phyloP scores from a whole-genome alignment of 2,329 filamentous ascomycete genomes.

The Cryphonectria parasitica region DNA sequence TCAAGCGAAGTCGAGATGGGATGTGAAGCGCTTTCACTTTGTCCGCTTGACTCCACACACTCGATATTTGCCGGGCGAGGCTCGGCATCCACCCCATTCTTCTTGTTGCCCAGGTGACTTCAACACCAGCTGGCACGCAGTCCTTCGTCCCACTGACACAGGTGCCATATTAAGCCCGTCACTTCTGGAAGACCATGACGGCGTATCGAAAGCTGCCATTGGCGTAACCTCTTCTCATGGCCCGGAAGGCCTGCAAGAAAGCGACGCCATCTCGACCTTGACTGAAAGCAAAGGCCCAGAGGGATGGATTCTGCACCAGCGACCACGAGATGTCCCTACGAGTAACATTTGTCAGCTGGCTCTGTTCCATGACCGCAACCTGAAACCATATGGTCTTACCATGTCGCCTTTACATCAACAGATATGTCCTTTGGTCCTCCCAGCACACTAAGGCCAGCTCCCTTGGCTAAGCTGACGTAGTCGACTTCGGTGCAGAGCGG shows the following conservation, averaged over 20 bases:
- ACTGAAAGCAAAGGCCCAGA: conserved; percentile 64
- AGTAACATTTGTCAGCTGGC: conserved; percentile 13
- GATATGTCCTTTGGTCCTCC: conserved; percentile 60
- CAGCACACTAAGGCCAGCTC: conserved; percentile 51
- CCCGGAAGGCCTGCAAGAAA: conserved; percentile 63
- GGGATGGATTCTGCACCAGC: conserved; percentile 60
- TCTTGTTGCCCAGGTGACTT: background rate
- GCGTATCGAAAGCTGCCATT: conserved; percentile 63
- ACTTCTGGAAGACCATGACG: conserved; percentile 60
- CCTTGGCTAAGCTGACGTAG: conserved; percentile 55
- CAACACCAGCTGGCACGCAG: background rate
- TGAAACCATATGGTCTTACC: conserved; percentile 43
- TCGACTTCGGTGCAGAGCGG: conserved; percentile 57
- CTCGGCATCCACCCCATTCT: background rate
- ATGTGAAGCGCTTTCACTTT: background rate
- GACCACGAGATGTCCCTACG: conserved; percentile 65
- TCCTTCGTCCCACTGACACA: background rate
- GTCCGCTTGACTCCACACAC: background rate
- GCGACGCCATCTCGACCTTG: conserved; percentile 64
- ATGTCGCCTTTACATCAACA: conserved; percentile 61
- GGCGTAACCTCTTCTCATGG: conserved; percentile 63
- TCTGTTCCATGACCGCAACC: conserved; percentile 1
- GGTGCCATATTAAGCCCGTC: background rate
- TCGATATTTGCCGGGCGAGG: background rate
- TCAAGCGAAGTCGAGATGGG: background rate